Base-by-base conservation (phyloP, 345 rosid species). In the Rhizophora mangle region DNA sequence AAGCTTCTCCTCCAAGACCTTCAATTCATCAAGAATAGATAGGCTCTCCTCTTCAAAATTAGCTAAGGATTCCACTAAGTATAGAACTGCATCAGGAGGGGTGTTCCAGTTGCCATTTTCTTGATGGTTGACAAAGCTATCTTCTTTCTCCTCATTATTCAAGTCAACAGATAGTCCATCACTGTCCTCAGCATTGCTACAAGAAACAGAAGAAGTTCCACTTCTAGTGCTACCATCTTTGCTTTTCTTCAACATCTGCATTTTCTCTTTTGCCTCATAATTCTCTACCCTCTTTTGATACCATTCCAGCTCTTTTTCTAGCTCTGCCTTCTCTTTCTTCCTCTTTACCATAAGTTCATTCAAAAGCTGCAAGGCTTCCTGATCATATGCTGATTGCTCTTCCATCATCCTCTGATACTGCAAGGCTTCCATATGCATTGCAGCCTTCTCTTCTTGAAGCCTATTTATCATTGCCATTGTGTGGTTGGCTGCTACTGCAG, bases 381-480 rank as follows among this genome's bases (percentile, higher is more conserved):
- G 99, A 66, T 95, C 99, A 9, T 90, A 95, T 72, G 92, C 98
- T 0, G 96, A 79, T 62, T 92, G 97, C 68, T 95, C 99, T 61
- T 95, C 99, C 99, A 95, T 95, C 98, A 95, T 92, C 69, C 99
- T 82, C 80, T 95, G 97, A 34, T 95, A 95, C 79, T 95, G 99
- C 77, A 92, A 76, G 18, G 98, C 99, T 71, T 95, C 99, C 99
- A 95, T 95, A 87, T 92, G 98, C 98, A 92, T 86, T 11, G 97
- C 97, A 0, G 99, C 96, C 76, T 90, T 95, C 85, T 95, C 97
- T 71, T 95, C 98, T 59, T 95, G 99, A 63, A 95, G 89, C 74
- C 98, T 82, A 59, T 90, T 95, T 69, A 95, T 95, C 99, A 95
- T 95, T 2, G 99, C 98, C 99, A 95, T 95, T n/a, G 99, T 95